Base-by-base conservation (phyloP, 139 green algal species). In the Desmodesmus armatus region DNA sequence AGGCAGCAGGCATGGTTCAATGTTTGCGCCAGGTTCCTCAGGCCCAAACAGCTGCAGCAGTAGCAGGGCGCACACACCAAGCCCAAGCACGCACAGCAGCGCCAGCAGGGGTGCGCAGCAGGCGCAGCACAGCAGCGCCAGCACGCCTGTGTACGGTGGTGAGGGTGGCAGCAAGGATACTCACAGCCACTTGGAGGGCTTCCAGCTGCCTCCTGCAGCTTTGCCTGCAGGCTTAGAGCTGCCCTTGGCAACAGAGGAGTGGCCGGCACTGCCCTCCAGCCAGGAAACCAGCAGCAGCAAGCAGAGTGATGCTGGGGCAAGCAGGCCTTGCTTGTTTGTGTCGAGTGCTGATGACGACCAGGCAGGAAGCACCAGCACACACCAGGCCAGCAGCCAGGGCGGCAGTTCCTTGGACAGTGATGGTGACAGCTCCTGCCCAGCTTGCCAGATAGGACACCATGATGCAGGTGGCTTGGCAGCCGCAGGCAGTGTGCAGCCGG, bases 131-230 rank as follows among this genome's bases (percentile, higher is more conserved):
- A 41, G n/a, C 44, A 29, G 47, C 31, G 21, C 31, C 47, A 35
- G n/a, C n/a, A n/a, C n/a, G n/a, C n/a, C 35, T 62, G 21, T 49
- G 15, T 39, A 53, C 33, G 55, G 55, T 27, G 31, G 55, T 17
- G 55, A 33, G 1, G 0, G 29, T 17, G 17, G 60, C 60, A 69
- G 60, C 60, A 69, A 13, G 5, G 27, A 27, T 29, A 69, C n/a
- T 69, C 37, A 39, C n/a, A 69, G 41, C 71, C 40, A 13, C 23
- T 33, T 51, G 27, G 49, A 69, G 5, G 33, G 11, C n/a, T 67
- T 81, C 9, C 17, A 49, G 6, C 23, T 81, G 29, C 74, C 74
- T 3, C 74, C 74, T 47, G 74, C 74, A 3, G 74, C 49, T 39
- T 3, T 69, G 1, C 33, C 47, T 23, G 2, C 47, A 37, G 47